phyloP scores from a whole-genome alignment of 441 rosid species.

The Adansonia madagascariensis region DNA sequence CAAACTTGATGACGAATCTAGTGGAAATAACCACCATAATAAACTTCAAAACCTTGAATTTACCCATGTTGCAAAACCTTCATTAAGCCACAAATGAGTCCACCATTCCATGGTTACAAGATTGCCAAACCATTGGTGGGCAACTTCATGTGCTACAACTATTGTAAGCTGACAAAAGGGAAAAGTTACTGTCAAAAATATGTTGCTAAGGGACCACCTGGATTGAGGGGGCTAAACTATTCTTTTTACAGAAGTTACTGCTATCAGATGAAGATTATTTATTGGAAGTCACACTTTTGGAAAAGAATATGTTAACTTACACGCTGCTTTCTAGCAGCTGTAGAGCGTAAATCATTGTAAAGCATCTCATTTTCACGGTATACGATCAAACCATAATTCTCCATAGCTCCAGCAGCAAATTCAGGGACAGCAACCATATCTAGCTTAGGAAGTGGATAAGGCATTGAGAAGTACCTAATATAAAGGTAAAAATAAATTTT shows the following conservation, averaged over 20 bases:
- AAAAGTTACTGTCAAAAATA: slow-evolving; percentile 17
- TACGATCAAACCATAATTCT: slow-evolving; percentile 92
- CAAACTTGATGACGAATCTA: background rate
- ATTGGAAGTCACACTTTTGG: background rate
- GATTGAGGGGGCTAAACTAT: background rate
- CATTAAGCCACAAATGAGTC: slow-evolving; percentile 97
- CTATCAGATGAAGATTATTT: background rate
- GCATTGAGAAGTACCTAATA: slow-evolving; percentile 80
- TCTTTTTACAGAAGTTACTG: background rate
- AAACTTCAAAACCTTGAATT: slow-evolving; percentile 20
- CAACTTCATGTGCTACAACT: slow-evolving; percentile 94
- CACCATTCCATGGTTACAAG: slow-evolving; percentile 99
- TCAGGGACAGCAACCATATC: slow-evolving; percentile 98
- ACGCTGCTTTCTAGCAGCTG: slow-evolving; percentile 88
- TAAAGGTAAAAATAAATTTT: background rate
- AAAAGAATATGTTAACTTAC: slow-evolving; percentile 13
- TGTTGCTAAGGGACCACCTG: background rate
- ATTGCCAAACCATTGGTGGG: slow-evolving; percentile 99
- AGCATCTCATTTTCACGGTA: slow-evolving; percentile 90
- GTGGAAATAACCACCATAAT: slow-evolving; percentile 13
- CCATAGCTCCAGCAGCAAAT: slow-evolving; percentile 97
- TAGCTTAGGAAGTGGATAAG: slow-evolving; percentile 85
- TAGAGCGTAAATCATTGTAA: slow-evolving; percentile 81
- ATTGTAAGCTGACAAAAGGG: slow-evolving; percentile 60
- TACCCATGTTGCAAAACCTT: slow-evolving; percentile 99